Evolutionary conservation across 2,329 filamentous ascomycete species (phyloP).

Genomic region (Clonostachys rhizophaga): DNA sequence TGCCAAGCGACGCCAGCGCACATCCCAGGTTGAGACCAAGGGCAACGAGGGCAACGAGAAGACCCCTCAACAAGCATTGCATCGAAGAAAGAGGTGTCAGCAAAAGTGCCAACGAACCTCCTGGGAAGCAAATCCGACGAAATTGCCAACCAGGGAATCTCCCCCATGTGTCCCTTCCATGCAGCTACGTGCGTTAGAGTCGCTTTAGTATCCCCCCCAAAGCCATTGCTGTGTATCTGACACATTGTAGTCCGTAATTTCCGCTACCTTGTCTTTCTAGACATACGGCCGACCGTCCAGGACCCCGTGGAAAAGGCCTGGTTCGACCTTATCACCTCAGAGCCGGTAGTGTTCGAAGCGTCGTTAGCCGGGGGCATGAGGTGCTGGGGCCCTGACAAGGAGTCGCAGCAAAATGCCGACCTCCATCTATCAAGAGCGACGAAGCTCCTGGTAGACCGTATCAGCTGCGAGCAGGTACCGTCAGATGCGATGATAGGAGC

Average conservation of each 20-base stretch:
- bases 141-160: not conserved
- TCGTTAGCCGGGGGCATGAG: slow-evolving; percentile 2
- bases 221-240: no score
- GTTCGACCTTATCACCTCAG: slow-evolving; percentile 1
- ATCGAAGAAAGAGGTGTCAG: not conserved
- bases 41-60: not conserved
- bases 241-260: no score
- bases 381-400: not conserved
- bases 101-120: not conserved
- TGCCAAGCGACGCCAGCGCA: slow-evolving; percentile 3
- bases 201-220: no score
- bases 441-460: not conserved
- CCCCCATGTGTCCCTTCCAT: not conserved
- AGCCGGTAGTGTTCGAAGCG: slow-evolving; percentile 3
- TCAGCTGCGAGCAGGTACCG: not conserved
- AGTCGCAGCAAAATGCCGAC: not conserved
- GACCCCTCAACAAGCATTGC: not conserved
- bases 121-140: not conserved
- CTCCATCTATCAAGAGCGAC: not conserved
- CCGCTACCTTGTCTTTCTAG: not conserved
- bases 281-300: not conserved
- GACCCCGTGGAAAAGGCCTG: not conserved
- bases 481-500: slow-evolving; percentile 1
- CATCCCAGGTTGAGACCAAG: not conserved
- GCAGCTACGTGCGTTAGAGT: not conserved